Conservation (phyloP, 805 yeast genomes). For the Kluyveromyces dobzhanskii region DNA sequence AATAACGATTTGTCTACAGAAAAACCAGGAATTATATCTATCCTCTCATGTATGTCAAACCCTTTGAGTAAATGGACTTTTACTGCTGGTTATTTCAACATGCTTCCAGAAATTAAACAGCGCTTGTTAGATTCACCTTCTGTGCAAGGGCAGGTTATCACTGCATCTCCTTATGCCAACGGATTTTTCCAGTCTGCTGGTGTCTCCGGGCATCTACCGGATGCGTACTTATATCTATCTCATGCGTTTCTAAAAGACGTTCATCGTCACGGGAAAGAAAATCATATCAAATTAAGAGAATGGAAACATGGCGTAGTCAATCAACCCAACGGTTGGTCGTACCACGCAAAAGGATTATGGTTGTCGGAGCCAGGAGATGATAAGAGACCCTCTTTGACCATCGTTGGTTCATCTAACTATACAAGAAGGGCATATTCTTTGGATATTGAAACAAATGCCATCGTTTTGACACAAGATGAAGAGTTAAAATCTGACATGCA, state of each 20-base stretch:
- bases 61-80: slow-evolving; percentile 65
- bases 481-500: slow-evolving; percentile 49
- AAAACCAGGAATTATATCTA: slow-evolving; percentile 54
- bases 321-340: slow-evolving; percentile 85
- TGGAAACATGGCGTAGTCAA: slow-evolving; percentile 87
- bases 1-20: slow-evolving; percentile 65
- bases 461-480: slow-evolving; percentile 63
- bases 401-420: slow-evolving; percentile 89
- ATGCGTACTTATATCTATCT: slow-evolving; percentile 75
- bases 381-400: slow-evolving; percentile 57
- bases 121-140: slow-evolving; percentile 52
- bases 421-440: slow-evolving; percentile 81
- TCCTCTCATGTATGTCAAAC: slow-evolving; percentile 48
- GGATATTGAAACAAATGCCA: slow-evolving; percentile 83
- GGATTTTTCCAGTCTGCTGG: slow-evolving; percentile 86
- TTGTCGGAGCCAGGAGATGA: slow-evolving; percentile 40
- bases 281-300: slow-evolving; percentile 53
- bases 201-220: slow-evolving; percentile 72
- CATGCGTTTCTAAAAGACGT: slow-evolving; percentile 55
- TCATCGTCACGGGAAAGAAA: slow-evolving; percentile 31
- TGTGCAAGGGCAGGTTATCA: slow-evolving; percentile 44
- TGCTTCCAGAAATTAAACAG: slow-evolving; percentile 63
- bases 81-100: slow-evolving; percentile 95
- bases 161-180: slow-evolving; percentile 91
- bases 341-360: slow-evolving; percentile 97